phyloP scores from a whole-genome alignment of 331 rosid species.

The Erythrophleum ivorense region DNA sequence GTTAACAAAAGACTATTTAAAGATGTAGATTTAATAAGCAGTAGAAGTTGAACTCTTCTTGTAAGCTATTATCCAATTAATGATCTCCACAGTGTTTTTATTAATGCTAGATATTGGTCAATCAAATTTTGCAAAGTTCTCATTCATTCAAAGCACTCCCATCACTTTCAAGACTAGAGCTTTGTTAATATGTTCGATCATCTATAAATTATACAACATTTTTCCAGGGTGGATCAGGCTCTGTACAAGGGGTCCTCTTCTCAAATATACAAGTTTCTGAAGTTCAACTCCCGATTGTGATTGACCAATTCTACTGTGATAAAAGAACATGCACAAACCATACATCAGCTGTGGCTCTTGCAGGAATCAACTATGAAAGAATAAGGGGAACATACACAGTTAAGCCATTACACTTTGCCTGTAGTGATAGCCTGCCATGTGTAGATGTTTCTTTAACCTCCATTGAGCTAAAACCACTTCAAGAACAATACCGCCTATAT shows the following conservation, averaged over 20 bases:
- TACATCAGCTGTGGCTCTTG: constrained; percentile 77
- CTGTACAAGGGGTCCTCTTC: constrained; percentile 85
- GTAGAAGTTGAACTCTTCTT: constrained; percentile 7
- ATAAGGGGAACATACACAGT: constrained; percentile 93
- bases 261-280: constrained; percentile 88
- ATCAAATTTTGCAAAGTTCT: constrained; percentile 18
- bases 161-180: constrained; percentile 13
- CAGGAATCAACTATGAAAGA: constrained; percentile 90
- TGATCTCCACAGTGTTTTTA: constrained; percentile 4
- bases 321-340: constrained; percentile 77
- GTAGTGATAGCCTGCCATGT: constrained; percentile 93
- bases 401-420: constrained; percentile 92
- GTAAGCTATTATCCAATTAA: constrained; percentile 1
- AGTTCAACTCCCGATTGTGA: constrained; percentile 90
- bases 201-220: constrained; percentile 23
- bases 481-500: constrained; percentile 77
- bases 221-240: constrained; percentile 93
- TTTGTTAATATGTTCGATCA: constrained; percentile 17
- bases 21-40: not conserved
- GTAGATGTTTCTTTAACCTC: constrained; percentile 75
- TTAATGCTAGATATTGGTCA: constrained; percentile 28
- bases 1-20: not conserved
- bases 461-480: constrained; percentile 72
- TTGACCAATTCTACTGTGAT: constrained; percentile 96
- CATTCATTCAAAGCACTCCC: constrained; percentile 5